Evolutionary conservation across 2,329 filamentous ascomycete species (phyloP).

Genomic region (Talaromyces islandicus): DNA sequence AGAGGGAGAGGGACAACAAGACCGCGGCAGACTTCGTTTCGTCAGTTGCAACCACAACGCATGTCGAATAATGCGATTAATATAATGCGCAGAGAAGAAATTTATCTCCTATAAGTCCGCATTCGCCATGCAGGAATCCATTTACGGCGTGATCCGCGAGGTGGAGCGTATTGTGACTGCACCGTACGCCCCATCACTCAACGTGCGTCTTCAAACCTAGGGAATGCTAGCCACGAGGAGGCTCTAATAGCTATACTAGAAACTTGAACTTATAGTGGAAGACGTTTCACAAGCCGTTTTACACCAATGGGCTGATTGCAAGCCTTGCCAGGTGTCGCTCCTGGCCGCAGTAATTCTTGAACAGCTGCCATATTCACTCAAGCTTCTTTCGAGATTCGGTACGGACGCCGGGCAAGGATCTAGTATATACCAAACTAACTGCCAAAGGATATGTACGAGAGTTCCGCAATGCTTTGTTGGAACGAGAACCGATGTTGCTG

Average conservation of each 20-base stretch:
- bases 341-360: slow-evolving; percentile 44
- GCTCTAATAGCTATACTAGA: slow-evolving; percentile 18
- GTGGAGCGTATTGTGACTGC: slow-evolving; percentile 43
- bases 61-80: not conserved
- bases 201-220: slow-evolving; percentile 29
- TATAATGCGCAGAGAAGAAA: not conserved
- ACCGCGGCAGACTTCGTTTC: not conserved
- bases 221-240: not conserved
- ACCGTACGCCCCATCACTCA: slow-evolving; percentile 46
- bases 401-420: slow-evolving; percentile 11
- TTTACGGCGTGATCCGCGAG: slow-evolving; percentile 30
- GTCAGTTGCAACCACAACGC: not conserved
- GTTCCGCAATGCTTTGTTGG: slow-evolving; percentile 29
- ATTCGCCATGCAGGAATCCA: slow-evolving; percentile 19
- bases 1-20: not conserved
- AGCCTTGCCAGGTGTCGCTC: slow-evolving; percentile 44
- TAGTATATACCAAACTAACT: slow-evolving; percentile 2
- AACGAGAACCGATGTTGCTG: slow-evolving; percentile 27
- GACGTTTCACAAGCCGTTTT: slow-evolving; percentile 31
- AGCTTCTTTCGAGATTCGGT: slow-evolving; percentile 48
- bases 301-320: slow-evolving; percentile 40
- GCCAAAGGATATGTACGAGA: slow-evolving; percentile 20
- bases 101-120: not conserved
- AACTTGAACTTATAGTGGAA: slow-evolving; percentile 23
- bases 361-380: slow-evolving; percentile 46